Evolutionary conservation across 768 basidiomycete genomes (phyloP), one percentile per base, ranked within the genome.

Genomic region (Boletus patriciae): DNA sequence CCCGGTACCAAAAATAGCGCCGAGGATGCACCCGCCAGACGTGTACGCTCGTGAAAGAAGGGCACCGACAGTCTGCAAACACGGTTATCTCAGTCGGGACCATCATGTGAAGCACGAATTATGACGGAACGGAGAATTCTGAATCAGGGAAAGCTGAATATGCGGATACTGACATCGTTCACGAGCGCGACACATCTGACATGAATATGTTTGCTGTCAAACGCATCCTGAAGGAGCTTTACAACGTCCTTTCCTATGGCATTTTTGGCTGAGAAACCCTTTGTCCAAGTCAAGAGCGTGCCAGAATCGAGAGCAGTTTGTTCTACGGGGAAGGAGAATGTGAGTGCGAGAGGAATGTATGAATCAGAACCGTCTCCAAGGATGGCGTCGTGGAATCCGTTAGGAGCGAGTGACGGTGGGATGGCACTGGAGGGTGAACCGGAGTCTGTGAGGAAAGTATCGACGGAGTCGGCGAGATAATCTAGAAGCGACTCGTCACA

Each of bases 291-390:
- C 36, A 98, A 77, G 59, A 99, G 88, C 58, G 86, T 91, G 1
- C 97, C 97, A 23, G 86, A 84, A 64, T 88, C 88, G 23, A 98
- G 80, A 0, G 97, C 94, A 0, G 92, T 94, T 70, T 99, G 97
- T 66, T 97, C 93, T 29, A 98, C 97, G 2, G 97, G 97, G 78
- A 98, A 97, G 29, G 92, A 94, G 73, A 98, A 99, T 0, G 97
- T 98, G 50, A 99, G 81, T 10, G 96, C 97, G 3, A 99, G 86
- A 31, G 83, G 81, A 38, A 89, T 62, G 47, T 78, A 74, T 10
- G 83, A 64, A 62, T 80, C 76, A 1, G 70, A 63, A 18, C 59
- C 55, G 12, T 60, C 25, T 42, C 23, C 41, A 21, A 68, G 52
- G 42, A 60, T 44, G 25, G 57, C 40, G 25, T 53, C 62, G 41